Conservation (phyloP, 225 moss, liverwort and hornwort genomes). For the Marchantia polymorpha region DNA sequence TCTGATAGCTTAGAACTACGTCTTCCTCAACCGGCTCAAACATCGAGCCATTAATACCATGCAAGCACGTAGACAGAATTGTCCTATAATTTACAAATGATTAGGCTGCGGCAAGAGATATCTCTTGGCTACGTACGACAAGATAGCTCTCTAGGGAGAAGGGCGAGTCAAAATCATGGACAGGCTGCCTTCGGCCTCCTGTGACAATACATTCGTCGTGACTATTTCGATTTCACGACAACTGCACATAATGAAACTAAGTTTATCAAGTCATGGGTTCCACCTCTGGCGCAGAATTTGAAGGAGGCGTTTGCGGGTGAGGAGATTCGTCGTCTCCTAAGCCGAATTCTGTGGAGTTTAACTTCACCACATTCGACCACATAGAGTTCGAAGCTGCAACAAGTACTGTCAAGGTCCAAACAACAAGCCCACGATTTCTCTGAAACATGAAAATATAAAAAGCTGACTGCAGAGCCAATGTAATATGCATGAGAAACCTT, state of each 20-base stretch:
- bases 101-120: conserved; percentile 7
- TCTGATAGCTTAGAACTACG: conserved; percentile 17
- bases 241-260: neutral
- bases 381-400: conserved; percentile 53
- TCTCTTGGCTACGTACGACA: neutral
- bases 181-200: conserved; percentile 36
- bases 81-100: conserved; percentile 37
- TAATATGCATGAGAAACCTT: neutral
- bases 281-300: conserved; percentile 47
- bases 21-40: conserved; percentile 28
- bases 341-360: conserved; percentile 56
- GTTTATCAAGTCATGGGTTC: conserved; percentile 47
- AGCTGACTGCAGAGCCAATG: no score
- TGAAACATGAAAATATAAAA: neutral
- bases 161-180: conserved; percentile 36
- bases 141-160: conserved; percentile 1
- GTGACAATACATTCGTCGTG: conserved; percentile 10
- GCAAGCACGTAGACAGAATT: neutral
- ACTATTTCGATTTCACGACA: neutral
- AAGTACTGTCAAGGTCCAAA: conserved; percentile 44
- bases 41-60: conserved; percentile 31
- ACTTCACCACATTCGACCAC: conserved; percentile 70
- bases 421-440: neutral
- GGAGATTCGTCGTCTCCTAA: conserved; percentile 52
- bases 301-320: conserved; percentile 60